phyloP scores from a whole-genome alignment of 1,284 basidiomycete species.

The Xanthoconium separans region DNA sequence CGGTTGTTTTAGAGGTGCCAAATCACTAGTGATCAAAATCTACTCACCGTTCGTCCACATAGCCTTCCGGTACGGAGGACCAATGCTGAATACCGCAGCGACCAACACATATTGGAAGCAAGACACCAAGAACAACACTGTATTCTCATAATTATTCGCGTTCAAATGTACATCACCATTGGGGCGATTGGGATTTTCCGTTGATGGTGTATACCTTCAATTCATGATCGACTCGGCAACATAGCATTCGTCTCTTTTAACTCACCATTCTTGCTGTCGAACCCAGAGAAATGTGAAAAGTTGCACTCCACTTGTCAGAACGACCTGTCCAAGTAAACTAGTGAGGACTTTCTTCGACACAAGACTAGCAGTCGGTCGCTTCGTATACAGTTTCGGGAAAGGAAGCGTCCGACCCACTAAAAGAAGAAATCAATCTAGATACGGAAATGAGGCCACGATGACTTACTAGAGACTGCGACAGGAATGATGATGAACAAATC shows the following conservation, averaged over 20 bases:
- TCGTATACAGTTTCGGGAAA: constrained; percentile 83
- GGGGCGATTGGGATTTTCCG: constrained; percentile 49
- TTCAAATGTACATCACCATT: constrained; percentile 72
- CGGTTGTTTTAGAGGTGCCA: constrained; percentile 12
- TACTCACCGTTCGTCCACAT: constrained; percentile 91
- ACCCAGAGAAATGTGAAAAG: constrained; percentile 91
- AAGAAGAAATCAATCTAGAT: constrained; percentile 14
- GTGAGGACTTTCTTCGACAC: constrained; percentile 95
- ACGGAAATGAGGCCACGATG: not conserved
- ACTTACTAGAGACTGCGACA: constrained; percentile 89
- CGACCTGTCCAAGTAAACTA: constrained; percentile 91
- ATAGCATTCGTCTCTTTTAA: not conserved
- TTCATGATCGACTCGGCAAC: constrained; percentile 3
- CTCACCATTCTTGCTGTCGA: constrained; percentile 77
- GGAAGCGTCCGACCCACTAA: constrained; percentile 94
- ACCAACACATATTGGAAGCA: constrained; percentile 99
- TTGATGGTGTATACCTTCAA: constrained; percentile 55
- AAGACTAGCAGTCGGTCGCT: constrained; percentile 93
- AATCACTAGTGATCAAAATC: not conserved
- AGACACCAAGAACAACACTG: constrained; percentile 89
- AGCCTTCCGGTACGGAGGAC: constrained; percentile 92
- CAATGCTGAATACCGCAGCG: constrained; percentile 96
- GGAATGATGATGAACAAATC: constrained; percentile 98
- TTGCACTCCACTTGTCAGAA: constrained; percentile 85
- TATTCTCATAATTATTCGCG: constrained; percentile 93